These are phyloP conservation scores for Colletotrichum graminicola DNA, from an alignment of 2,329 filamentous ascomycete genomes.

Conservation along the genomic window DNA sequence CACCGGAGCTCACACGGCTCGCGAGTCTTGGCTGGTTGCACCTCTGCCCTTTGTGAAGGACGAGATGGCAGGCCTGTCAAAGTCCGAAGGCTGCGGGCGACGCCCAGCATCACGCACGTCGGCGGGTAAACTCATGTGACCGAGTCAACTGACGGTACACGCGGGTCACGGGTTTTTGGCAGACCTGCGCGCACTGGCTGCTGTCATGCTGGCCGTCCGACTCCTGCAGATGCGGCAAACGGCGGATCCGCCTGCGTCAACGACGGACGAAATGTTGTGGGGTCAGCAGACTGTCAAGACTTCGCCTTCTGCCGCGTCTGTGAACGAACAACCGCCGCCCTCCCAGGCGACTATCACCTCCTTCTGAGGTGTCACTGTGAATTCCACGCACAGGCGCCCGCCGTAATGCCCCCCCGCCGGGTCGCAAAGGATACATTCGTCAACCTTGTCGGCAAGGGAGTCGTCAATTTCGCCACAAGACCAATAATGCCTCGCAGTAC, in stretches of 20 bases:
- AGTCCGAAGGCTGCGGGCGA: background rate
- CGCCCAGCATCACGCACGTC: background rate
- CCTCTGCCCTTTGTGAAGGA: background rate
- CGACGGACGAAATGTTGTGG: constrained; percentile 12
- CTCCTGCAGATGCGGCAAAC: constrained; percentile 26
- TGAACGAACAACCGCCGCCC: constrained; percentile 27
- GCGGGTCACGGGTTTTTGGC: constrained; percentile 27
- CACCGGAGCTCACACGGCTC: constrained; percentile 28
- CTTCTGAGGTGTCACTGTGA: constrained; percentile 23
- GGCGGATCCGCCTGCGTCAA: constrained; percentile 24
- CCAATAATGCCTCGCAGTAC: constrained; percentile 10
- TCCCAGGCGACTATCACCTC: constrained; percentile 18
- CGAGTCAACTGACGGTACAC: constrained; percentile 30
- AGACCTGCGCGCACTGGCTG: constrained; percentile 26
- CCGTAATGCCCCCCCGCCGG: constrained; percentile 24
- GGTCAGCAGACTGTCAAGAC: constrained; percentile 31
- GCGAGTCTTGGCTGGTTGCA: constrained; percentile 19
- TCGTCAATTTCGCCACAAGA: constrained; percentile 21
- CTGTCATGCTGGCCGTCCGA: constrained; percentile 13
- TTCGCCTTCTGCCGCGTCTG: constrained; percentile 36
- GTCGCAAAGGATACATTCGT: constrained; percentile 6
- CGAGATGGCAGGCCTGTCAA: background rate
- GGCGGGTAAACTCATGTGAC: constrained; percentile 22
- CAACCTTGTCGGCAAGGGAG: constrained; percentile 5
- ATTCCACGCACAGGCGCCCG: constrained; percentile 12